Conservation (phyloP, 257 asterid genomes). For the Linderniella brevidens region DNA sequence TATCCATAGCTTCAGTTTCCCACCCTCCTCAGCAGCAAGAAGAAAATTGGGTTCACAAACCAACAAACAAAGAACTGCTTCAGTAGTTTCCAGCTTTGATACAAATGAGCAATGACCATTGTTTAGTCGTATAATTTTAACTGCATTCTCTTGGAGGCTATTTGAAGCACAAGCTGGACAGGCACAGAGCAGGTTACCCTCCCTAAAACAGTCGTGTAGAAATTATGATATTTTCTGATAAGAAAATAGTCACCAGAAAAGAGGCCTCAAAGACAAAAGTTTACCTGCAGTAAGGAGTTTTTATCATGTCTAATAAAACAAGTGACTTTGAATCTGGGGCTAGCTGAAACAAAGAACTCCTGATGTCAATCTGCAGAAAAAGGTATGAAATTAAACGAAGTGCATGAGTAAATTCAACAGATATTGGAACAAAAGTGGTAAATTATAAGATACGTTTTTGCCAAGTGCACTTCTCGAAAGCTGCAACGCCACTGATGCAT, state of each 20-base stretch:
- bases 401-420: conserved; percentile 12
- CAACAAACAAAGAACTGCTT: conserved; percentile 40
- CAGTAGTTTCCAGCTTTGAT: conserved; percentile 39
- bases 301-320: conserved; percentile 50
- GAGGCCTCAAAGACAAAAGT: conserved; percentile 1
- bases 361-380: conserved; percentile 36
- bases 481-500: conserved; percentile 33
- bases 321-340: conserved; percentile 58
- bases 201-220: conserved; percentile 29
- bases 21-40: conserved; percentile 72
- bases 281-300: conserved; percentile 69
- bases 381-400: conserved; percentile 8
- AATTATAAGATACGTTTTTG: conserved; percentile 46
- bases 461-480: conserved; percentile 24
- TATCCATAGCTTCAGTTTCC: conserved; percentile 71
- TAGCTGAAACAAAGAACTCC: conserved; percentile 48
- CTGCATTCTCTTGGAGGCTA: conserved; percentile 39
- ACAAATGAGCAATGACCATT: conserved; percentile 52
- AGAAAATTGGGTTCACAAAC: conserved; percentile 69
- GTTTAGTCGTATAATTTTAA: conserved; percentile 56
- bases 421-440: conserved; percentile 9
- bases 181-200: conserved; percentile 44
- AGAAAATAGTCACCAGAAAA: too few relatives aligned
- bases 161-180: conserved; percentile 52
- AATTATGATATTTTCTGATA: too few relatives aligned